A percentile compares a stretch with the other conserved stretches of the same genome.
Conservation (phyloP, 306 rosid species). For the Quercus agrifolia region DNA sequence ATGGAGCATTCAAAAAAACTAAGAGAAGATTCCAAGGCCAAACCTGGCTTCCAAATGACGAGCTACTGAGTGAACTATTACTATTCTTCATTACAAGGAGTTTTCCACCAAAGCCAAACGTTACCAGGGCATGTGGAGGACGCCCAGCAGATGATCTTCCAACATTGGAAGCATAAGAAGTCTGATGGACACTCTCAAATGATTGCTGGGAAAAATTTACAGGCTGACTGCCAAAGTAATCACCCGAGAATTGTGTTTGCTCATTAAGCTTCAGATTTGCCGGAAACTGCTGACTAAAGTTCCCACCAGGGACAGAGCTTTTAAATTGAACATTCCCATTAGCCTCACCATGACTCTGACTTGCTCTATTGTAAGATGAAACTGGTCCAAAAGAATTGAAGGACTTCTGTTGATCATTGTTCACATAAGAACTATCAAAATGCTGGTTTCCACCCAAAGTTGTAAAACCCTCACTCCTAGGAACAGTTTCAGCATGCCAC, state of each 20-base stretch:
- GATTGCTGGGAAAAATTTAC: slow-evolving; percentile 46
- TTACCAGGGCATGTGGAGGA: slow-evolving; percentile 81
- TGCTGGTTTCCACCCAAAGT: slow-evolving; percentile 45
- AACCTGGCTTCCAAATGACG: slow-evolving; percentile 73
- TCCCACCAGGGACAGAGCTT: slow-evolving; percentile 39
- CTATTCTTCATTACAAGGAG: slow-evolving; percentile 75
- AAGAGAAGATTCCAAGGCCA: slow-evolving; percentile 28
- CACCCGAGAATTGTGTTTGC: slow-evolving; percentile 39
- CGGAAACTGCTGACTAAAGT: slow-evolving; percentile 48
- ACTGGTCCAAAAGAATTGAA: slow-evolving; percentile 48
- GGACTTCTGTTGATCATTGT: slow-evolving; percentile 45
- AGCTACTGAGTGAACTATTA: slow-evolving; percentile 36
- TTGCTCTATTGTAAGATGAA: slow-evolving; percentile 42
- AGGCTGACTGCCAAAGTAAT: slow-evolving; percentile 48
- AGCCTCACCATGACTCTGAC: slow-evolving; percentile 41
- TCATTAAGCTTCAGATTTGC: slow-evolving; percentile 35
- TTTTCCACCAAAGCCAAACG: slow-evolving; percentile 97
- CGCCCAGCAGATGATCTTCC: slow-evolving; percentile 86
- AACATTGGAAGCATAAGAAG: slow-evolving; percentile 49
- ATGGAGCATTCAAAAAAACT: slow-evolving; percentile 20
- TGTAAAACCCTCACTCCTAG: slow-evolving; percentile 25
- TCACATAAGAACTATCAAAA: slow-evolving; percentile 38
- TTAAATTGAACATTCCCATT: slow-evolving; percentile 46
- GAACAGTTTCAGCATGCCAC: slow-evolving; percentile 33
- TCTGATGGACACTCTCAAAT: slow-evolving; percentile 46